Percentiles rank a stretch among this genome's conserved stretches.
Evolutionary conservation across 2,329 filamentous ascomycete genomes (phyloP).

Genomic region (Lithohypha guttulata): DNA sequence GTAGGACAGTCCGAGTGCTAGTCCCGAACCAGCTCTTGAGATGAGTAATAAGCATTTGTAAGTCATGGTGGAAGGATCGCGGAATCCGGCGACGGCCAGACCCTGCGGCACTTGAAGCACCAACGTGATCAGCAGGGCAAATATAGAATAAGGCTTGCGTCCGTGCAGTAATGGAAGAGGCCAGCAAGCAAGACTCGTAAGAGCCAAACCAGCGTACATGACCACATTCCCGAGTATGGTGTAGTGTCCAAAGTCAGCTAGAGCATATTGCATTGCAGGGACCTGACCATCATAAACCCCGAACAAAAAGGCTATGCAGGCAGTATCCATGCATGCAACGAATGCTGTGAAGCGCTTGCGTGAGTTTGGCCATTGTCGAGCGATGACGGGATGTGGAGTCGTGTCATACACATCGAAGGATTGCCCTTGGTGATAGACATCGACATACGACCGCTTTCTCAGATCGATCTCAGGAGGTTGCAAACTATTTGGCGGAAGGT

Average conservation of each 20-base stretch:
- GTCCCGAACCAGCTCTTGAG: constrained; percentile 55
- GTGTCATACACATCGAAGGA: constrained; percentile 28
- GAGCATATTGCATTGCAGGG: constrained; percentile 66
- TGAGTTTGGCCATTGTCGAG: constrained; percentile 57
- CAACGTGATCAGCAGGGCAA: constrained; percentile 57
- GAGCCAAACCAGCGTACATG: constrained; percentile 58
- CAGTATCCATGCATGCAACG: constrained; percentile 62
- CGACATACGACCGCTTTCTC: constrained; percentile 16
- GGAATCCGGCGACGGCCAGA: constrained; percentile 47
- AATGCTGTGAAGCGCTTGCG: constrained; percentile 60
- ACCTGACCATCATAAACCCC: constrained; percentile 71
- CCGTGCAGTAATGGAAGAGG: constrained; percentile 61
- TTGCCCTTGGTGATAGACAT: constrained; percentile 24
- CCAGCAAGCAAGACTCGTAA: constrained; percentile 63
- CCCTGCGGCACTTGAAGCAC: constrained; percentile 68
- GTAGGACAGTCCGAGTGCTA: constrained; percentile 61
- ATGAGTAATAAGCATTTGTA: constrained; percentile 54
- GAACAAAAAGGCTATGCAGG: constrained; percentile 57
- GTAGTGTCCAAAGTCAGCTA: constrained; percentile 57
- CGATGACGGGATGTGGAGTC: constrained; percentile 51
- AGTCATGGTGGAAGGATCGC: constrained; percentile 44
- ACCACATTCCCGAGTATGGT: constrained; percentile 63
- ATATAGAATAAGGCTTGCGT: constrained; percentile 64
- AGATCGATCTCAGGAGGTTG: constrained; percentile 15
- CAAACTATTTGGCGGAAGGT: constrained; percentile 5